Base-by-base conservation (phyloP, 768 basidiomycete genomes). In the Rossbeevera mucosa region DNA sequence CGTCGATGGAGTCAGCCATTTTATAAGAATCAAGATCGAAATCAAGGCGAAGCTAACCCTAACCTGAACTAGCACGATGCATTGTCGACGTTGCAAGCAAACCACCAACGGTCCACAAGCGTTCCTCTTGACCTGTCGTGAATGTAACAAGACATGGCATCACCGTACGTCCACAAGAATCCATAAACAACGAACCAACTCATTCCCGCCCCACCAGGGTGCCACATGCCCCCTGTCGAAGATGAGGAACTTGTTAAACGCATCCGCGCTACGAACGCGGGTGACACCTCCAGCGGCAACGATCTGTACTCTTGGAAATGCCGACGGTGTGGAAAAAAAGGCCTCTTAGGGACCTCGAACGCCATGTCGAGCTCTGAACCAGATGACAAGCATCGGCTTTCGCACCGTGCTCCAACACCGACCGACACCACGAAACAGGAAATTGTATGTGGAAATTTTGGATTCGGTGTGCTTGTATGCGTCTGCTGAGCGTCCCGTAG, bases 1-100 rank as follows among this genome's bases (percentile, higher is more conserved):
- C 83, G 48, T 74, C 70, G 47, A 21, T 43, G 4, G 75, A 7
- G 50, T 57, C 66, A 57, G 81, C 78, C 16, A 24, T 5, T 14
- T 43, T 22, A 13, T 21, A n/a, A n/a, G n/a, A n/a, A n/a, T n/a
- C n/a, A n/a, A n/a, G n/a, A n/a, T n/a, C n/a, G 22, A 22, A 24
- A 43, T 43, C 42, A n/a, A 26, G 44, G 1, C 14, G 4, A 7
- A 0, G 16, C 16, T 29, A 64, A 64, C 65, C 65, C 65, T 64
- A 67, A 67, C 62, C 63, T 57, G 26, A 60, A 30, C 20, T 5
- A 30, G 26, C 40, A 21, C n/a, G 2, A 49, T 50, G 50, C 51
- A 45, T 43, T 65, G 64, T 54, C 53, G 62, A 21, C 64, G 67
- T 9, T 71, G 71, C 57, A 33, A 51, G 26, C 46, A 59, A 45